These are phyloP conservation scores for Aspergillus fructus DNA, from an alignment of 2,329 filamentous ascomycete species.

Conservation along the genomic window DNA sequence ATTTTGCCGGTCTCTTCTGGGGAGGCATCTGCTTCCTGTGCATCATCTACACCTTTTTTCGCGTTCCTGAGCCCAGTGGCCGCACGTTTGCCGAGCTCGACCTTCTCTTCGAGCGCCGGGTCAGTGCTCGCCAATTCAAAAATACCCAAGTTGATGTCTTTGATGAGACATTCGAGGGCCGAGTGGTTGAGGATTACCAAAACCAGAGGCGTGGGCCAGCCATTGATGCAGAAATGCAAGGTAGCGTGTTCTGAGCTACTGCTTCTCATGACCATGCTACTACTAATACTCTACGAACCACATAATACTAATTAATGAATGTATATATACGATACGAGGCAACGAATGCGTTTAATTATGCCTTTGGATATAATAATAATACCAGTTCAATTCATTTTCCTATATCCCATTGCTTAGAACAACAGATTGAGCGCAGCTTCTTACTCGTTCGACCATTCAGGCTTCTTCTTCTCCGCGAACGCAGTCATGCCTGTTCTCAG, in stretches of 20 bases:
- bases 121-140: slow-evolving; percentile 73
- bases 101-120: slow-evolving; percentile 72
- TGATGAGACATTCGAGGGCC: slow-evolving; percentile 35
- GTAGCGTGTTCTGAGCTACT: slow-evolving; percentile 3
- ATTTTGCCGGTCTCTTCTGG: slow-evolving; percentile 88
- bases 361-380: slow-evolving; percentile 1
- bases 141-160: slow-evolving; percentile 58
- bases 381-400: neutral
- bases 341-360: slow-evolving; percentile 10
- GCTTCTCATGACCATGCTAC: neutral
- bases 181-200: slow-evolving; percentile 30
- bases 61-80: slow-evolving; percentile 75
- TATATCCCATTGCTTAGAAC: neutral
- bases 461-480: slow-evolving; percentile 91
- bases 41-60: slow-evolving; percentile 78
- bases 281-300: neutral
- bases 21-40: slow-evolving; percentile 76
- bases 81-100: slow-evolving; percentile 85
- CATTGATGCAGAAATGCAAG: slow-evolving; percentile 52
- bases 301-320: slow-evolving; percentile 13
- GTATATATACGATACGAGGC: slow-evolving; percentile 22
- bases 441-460: slow-evolving; percentile 83
- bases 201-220: slow-evolving; percentile 48
- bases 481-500: slow-evolving; percentile 69
- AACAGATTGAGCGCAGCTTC: neutral